These are phyloP conservation scores for Neurospora sp. DNA, from an alignment of 495 filamentous ascomycete genomes.

Conservation along the genomic window DNA sequence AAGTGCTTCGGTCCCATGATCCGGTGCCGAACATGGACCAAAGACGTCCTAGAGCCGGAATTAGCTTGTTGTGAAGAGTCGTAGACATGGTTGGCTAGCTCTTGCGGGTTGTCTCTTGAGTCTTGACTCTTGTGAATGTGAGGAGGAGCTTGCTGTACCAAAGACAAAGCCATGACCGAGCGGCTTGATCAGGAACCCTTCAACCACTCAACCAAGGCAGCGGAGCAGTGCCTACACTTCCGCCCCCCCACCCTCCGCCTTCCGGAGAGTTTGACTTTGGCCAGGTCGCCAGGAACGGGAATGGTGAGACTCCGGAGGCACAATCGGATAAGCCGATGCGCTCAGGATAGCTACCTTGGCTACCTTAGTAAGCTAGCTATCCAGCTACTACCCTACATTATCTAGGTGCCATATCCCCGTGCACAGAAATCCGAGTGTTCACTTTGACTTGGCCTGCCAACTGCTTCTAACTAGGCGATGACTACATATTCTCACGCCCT, in stretches of 20 bases:
- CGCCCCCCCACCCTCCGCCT: background rate
- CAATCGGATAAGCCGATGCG: background rate
- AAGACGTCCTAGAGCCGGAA: background rate
- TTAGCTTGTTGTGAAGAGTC: background rate
- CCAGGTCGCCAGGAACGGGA: background rate
- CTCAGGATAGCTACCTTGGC: background rate
- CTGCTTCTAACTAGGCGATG: too few species aligned
- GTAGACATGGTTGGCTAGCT: background rate
- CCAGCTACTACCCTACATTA: too few species aligned
- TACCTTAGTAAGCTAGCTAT: too few species aligned
- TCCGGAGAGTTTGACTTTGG: too few species aligned
- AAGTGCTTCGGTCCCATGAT: background rate
- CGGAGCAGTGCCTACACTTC: background rate
- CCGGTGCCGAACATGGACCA: background rate
- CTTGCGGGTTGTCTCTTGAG: background rate
- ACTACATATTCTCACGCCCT: too few species aligned
- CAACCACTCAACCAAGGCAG: background rate
- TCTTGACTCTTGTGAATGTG: background rate
- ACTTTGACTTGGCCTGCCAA: too few species aligned
- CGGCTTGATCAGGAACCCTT: too few species aligned
- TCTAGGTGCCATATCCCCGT: too few species aligned
- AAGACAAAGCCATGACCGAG: background rate
- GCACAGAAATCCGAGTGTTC: too few species aligned
- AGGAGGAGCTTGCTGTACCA: background rate
- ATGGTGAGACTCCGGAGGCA: background rate